Evolutionary conservation across 805 yeast genomes (phyloP), one percentile per base, ranked within the genome.

Genomic region (Saccharomyces jurei): DNA sequence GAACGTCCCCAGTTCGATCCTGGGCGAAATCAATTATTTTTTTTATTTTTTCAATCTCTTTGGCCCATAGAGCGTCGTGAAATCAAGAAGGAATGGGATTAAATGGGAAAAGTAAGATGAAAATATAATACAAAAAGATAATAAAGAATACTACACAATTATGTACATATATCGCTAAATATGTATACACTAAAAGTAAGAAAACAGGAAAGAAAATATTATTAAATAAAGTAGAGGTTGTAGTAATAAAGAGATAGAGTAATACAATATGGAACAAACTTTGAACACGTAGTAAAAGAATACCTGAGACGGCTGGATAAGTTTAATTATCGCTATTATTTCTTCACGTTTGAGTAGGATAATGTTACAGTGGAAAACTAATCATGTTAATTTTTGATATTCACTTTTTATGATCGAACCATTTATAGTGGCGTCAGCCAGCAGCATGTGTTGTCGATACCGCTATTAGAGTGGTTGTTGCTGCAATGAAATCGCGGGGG

Each of bases 1-100:
- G 94, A 88, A 88, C 90, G 97, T 92, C 97, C 97, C 97, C 97
- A 90, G 97, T 92, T 92, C 97, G 97, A 92, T 89, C 97, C 97
- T 91, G 97, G 97, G 97, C 90, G 87, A 84, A 89, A 86, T 89
- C 97, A 90, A 63, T 36, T 36, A 36, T 8, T 36, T 17, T 36
- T 36, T 36, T 17, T 36, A 2, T 9, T 36, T 17, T 4, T 3
- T 9, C 6, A 2, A 4, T 11, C 22, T 29, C 31, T 10, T 29
- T 13, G 11, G 31, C 3, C 9, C 13, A 6, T 4, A 4, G 26
- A 25, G 26, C 26, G 26, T 25, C 26, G 26, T 25, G 4, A 25
- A 25, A 25, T 25, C 26, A 4, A 25, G 26, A 25, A 25, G 26
- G 26, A 4, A 25, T 25, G 26, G 17, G 36, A 6, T 6, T 3